These are phyloP conservation scores for Hericium alpestre DNA, from an alignment of 768 basidiomycete genomes.

Conservation along the genomic window DNA sequence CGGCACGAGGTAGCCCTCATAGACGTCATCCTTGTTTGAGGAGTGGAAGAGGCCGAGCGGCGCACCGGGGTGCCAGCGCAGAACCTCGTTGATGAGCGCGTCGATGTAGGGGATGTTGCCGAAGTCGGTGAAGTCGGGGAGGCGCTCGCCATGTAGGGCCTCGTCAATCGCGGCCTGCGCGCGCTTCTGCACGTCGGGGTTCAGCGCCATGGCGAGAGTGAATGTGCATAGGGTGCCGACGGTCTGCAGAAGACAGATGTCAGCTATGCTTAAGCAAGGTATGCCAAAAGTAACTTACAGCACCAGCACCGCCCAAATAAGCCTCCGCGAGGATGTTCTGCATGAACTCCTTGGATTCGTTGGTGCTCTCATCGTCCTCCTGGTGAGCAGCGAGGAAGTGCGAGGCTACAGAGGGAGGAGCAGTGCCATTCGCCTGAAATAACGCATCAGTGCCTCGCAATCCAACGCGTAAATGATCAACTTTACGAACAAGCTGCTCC, in stretches of 20 bases:
- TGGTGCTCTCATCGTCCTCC: neutral
- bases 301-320: neutral
- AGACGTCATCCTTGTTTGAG: neutral
- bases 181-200: neutral
- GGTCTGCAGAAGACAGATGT: neutral
- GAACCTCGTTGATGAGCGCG: neutral
- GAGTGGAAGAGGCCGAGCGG: neutral
- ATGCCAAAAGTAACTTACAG: neutral
- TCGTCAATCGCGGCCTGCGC: neutral
- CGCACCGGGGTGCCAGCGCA: neutral
- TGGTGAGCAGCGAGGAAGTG: neutral
- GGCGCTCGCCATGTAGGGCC: neutral
- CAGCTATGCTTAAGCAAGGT: conserved; percentile 12
- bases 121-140: neutral
- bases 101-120: neutral
- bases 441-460: neutral
- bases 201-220: neutral
- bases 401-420: neutral
- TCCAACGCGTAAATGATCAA: too few species aligned
- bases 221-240: neutral
- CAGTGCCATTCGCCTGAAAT: neutral
- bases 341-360: neutral
- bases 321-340: neutral
- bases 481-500: neutral
- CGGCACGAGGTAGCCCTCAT: neutral